Conservation (phyloP, 225 moss, liverwort and hornwort genomes). For the Thuidium tamariscinum region DNA sequence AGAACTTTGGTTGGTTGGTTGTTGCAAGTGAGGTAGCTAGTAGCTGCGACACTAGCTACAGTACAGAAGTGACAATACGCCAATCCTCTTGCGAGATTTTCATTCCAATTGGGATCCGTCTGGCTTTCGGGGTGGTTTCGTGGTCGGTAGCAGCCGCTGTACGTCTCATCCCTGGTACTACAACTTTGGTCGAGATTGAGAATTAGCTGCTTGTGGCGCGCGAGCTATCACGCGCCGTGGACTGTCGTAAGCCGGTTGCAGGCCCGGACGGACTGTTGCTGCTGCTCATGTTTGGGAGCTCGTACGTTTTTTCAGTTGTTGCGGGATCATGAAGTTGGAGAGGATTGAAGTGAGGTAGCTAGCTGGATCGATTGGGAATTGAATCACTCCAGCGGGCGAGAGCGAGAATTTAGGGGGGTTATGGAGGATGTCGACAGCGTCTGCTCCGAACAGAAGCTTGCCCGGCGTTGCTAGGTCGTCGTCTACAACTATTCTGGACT, state of each 20-base stretch:
- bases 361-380: not conserved
- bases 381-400: not conserved
- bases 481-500: not conserved
- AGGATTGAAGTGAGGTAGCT: not conserved
- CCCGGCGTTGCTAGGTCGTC: not conserved
- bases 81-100: not conserved
- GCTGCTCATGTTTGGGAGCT: not conserved
- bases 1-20: not conserved
- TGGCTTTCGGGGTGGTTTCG: not conserved
- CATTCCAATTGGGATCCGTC: not conserved
- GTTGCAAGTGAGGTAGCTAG: not conserved
- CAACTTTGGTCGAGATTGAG: not conserved
- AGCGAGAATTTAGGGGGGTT: not conserved
- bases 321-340: not conserved
- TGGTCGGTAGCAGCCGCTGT: conserved; percentile 14
- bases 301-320: not conserved
- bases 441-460: conserved; percentile 17
- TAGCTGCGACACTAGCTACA: not conserved
- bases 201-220: not conserved
- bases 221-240: not conserved
- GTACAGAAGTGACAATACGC: not conserved
- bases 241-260: not conserved
- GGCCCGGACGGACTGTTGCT: not conserved
- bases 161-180: not conserved
- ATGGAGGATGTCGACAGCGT: conserved; percentile 41